Percentiles rank a stretch among this genome's conserved stretches.
Evolutionary conservation across 225 moss, liverwort and hornwort genomes (phyloP).

Genomic region (Sphagnum contortum): DNA sequence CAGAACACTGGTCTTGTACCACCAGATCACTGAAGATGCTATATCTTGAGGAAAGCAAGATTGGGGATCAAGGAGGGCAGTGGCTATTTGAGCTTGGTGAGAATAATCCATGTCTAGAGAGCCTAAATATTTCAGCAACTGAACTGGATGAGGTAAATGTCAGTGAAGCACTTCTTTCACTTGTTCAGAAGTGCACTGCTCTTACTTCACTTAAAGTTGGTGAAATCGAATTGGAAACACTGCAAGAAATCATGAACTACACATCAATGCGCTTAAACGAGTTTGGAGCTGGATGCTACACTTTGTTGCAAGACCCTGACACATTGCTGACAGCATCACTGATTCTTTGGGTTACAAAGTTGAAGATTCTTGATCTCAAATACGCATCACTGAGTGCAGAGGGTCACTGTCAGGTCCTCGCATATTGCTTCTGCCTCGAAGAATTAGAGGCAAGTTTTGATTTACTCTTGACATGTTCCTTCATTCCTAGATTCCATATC

Average conservation of each 20-base stretch:
- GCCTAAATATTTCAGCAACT: slow-evolving; percentile 38
- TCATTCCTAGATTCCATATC: too few relatives aligned
- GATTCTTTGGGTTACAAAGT: slow-evolving; percentile 38
- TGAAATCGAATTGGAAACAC: slow-evolving; percentile 48
- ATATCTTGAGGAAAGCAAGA: slow-evolving; percentile 47
- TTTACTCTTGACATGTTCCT: too few relatives aligned
- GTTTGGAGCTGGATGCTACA: slow-evolving; percentile 56
- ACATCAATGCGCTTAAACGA: slow-evolving; percentile 22
- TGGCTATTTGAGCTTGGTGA: slow-evolving; percentile 60
- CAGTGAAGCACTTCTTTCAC: slow-evolving; percentile 23
- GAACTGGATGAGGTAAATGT: slow-evolving; percentile 40
- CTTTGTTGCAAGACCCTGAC: slow-evolving; percentile 26
- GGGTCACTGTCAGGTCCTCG: slow-evolving; percentile 53
- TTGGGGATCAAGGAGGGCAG: slow-evolving; percentile 16
- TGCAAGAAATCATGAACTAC: slow-evolving; percentile 36
- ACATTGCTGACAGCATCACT: slow-evolving; percentile 14
- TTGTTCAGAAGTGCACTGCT: slow-evolving; percentile 47
- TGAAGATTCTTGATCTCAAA: slow-evolving; percentile 60
- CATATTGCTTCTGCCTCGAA: slow-evolving; percentile 49
- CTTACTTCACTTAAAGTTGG: slow-evolving; percentile 56
- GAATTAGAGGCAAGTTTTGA: slow-evolving; percentile 35
- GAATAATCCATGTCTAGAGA: slow-evolving; percentile 33
- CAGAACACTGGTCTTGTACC: too few relatives aligned
- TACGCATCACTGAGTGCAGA: slow-evolving; percentile 36
- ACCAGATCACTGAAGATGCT: too few relatives aligned